Evolutionary conservation across 2,329 filamentous ascomycete species (phyloP).

Genomic region (Bretziella fagacearum): DNA sequence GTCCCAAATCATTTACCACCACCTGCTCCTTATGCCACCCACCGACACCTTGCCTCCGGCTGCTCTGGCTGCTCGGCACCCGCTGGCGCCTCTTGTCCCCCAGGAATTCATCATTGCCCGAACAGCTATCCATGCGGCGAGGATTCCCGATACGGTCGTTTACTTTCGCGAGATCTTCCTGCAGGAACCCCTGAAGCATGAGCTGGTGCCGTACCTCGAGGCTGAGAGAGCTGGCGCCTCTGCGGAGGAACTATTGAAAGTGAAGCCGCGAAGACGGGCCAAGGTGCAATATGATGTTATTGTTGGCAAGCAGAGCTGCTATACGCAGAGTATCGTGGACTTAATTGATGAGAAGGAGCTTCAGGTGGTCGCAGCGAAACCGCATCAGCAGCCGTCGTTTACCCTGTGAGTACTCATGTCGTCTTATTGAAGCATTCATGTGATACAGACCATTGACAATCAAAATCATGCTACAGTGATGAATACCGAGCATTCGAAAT

Average conservation of each 20-base stretch:
- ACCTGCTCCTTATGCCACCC: too few species aligned
- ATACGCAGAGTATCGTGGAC: slow-evolving; percentile 26
- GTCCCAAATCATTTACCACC: background rate
- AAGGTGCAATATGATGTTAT: slow-evolving; percentile 30
- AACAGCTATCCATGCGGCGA: slow-evolving; percentile 22
- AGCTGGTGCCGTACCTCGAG: slow-evolving; percentile 38
- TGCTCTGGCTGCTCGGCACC: slow-evolving; percentile 19
- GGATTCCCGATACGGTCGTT: slow-evolving; percentile 18
- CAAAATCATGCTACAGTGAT: slow-evolving; percentile 18
- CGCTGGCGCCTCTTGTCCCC: slow-evolving; percentile 31
- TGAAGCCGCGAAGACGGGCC: slow-evolving; percentile 27
- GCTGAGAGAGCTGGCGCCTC: slow-evolving; percentile 39
- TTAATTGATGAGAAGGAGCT: slow-evolving; percentile 18
- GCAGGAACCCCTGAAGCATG: slow-evolving; percentile 42
- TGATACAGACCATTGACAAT: background rate
- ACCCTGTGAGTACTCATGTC: slow-evolving; percentile 19
- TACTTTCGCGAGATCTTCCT: slow-evolving; percentile 44
- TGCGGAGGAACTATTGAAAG: slow-evolving; percentile 21
- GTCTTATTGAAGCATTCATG: background rate
- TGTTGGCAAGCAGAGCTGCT: slow-evolving; percentile 19
- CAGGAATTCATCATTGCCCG: slow-evolving; percentile 34
- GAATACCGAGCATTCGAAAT: slow-evolving; percentile 28
- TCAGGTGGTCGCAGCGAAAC: slow-evolving; percentile 15
- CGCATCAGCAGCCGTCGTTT: slow-evolving; percentile 24
- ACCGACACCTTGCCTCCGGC: background rate